A percentile compares a stretch with the other conserved stretches of the same genome.
These are phyloP conservation scores for Tolypocladium pustulatum DNA, from an alignment of 2,329 filamentous ascomycete species.

Conservation along the genomic window DNA sequence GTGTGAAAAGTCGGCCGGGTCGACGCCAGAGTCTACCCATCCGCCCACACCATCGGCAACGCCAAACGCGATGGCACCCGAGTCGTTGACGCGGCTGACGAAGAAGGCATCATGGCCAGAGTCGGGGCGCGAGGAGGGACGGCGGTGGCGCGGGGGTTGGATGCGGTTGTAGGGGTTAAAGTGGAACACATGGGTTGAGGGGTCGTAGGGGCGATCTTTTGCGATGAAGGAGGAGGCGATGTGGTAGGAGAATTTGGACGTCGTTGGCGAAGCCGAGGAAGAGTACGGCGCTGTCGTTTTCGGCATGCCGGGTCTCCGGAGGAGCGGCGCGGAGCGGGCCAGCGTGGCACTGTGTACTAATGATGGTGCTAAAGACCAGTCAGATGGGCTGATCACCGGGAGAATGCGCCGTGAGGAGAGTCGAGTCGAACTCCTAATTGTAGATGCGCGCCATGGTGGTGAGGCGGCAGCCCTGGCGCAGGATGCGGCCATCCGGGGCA, in stretches of 20 bases:
- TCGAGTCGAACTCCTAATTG: constrained; percentile 1
- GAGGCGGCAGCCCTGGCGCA: constrained; percentile 9
- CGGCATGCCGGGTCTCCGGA: neutral
- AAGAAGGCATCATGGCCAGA: constrained; percentile 97
- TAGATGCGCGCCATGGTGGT: constrained; percentile 8
- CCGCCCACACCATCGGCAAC: constrained; percentile 93
- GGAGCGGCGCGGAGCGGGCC: neutral
- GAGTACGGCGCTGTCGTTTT: neutral
- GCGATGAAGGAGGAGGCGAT: constrained; percentile 66
- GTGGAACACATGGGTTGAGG: constrained; percentile 58
- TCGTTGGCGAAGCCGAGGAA: constrained; percentile 10
- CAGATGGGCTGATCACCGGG: neutral
- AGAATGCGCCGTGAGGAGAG: neutral
- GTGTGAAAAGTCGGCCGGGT: constrained; percentile 92
- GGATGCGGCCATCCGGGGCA: constrained; percentile 8
- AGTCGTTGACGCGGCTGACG: constrained; percentile 66
- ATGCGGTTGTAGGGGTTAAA: constrained; percentile 58
- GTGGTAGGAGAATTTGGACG: constrained; percentile 49
- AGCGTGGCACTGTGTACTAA: neutral
- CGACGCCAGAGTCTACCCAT: constrained; percentile 85
- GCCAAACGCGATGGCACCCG: constrained; percentile 67
- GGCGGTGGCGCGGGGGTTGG: constrained; percentile 31
- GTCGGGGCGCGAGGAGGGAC: constrained; percentile 44
- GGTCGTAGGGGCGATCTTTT: constrained; percentile 59
- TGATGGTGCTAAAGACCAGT: neutral